These are phyloP conservation scores for Acanthamoeba culbertsoni DNA, from an alignment of 208 protist species.

Conservation along the genomic window DNA sequence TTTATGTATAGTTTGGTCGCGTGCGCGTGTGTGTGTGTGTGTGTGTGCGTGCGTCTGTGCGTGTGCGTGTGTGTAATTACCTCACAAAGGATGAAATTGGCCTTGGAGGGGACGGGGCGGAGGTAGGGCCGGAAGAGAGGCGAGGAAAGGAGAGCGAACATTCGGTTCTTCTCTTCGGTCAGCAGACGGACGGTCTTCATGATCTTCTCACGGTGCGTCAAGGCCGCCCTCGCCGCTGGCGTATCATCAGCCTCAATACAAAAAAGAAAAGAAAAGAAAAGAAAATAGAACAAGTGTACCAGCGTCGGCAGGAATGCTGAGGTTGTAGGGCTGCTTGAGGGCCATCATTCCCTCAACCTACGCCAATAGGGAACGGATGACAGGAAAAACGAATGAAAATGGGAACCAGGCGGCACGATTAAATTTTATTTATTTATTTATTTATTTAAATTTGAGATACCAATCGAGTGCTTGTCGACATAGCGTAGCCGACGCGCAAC, in stretches of 20 bases:
- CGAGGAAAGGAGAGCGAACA: not conserved
- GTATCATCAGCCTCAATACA: not conserved
- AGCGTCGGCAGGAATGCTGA: slow-evolving; percentile 64
- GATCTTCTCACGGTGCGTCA: not conserved
- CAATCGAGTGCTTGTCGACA: not conserved
- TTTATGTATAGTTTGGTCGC: not conserved
- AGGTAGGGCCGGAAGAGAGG: not conserved
- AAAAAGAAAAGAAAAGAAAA: not conserved
- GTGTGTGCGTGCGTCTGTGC: too few species aligned
- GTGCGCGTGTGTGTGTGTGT: too few species aligned
- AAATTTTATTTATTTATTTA: too few species aligned
- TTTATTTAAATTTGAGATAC: too few species aligned
- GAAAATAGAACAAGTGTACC: not conserved
- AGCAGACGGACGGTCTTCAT: not conserved
- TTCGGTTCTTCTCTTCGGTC: not conserved
- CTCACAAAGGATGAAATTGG: slow-evolving; percentile 63
- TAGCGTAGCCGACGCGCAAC: slow-evolving; percentile 34
- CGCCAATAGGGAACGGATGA: not conserved
- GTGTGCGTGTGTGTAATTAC: too few species aligned
- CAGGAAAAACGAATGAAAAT: not conserved
- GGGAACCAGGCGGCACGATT: too few species aligned
- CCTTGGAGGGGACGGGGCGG: slow-evolving; percentile 45
- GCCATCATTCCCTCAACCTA: slow-evolving; percentile 50
- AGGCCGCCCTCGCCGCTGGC: not conserved
- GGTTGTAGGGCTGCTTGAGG: slow-evolving; percentile 69